These are phyloP conservation scores for Xylariaceae sp. DNA, from an alignment of 2,329 filamentous ascomycete species.

Conservation along the genomic window DNA sequence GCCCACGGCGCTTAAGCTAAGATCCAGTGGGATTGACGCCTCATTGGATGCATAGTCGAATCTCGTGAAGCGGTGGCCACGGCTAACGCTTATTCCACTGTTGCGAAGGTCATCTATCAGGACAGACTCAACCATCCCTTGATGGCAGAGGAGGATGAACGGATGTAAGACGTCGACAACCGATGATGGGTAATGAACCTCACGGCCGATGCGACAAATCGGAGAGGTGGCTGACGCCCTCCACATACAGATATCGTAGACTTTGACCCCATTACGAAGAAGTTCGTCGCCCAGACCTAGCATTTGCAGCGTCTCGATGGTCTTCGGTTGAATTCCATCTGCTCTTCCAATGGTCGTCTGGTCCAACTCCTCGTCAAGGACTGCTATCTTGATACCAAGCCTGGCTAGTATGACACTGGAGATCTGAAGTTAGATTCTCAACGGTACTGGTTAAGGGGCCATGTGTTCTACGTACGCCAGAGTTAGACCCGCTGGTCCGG, in stretches of 20 bases:
- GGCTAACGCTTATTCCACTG: constrained; percentile 66
- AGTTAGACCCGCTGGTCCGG: constrained; percentile 64
- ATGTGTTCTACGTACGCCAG: constrained; percentile 47
- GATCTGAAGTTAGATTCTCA: constrained; percentile 21
- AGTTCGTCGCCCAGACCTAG: constrained; percentile 74
- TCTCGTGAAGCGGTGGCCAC: constrained; percentile 69
- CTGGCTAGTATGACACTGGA: constrained; percentile 59
- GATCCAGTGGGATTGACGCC: constrained; percentile 38
- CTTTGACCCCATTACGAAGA: constrained; percentile 69
- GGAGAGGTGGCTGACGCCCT: constrained; percentile 57
- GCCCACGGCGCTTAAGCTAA: constrained; percentile 48
- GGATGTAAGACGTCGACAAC: constrained; percentile 61
- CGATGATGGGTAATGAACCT: constrained; percentile 70
- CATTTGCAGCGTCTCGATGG: constrained; percentile 77
- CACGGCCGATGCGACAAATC: constrained; percentile 67
- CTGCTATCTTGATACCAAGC: constrained; percentile 68
- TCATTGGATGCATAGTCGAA: constrained; percentile 54
- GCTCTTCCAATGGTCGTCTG: constrained; percentile 69
- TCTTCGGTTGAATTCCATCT: constrained; percentile 79
- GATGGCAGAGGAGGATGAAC: constrained; percentile 68
- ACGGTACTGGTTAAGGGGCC: not conserved
- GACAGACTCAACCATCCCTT: constrained; percentile 76
- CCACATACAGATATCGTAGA: constrained; percentile 81
- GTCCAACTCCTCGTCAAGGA: constrained; percentile 73
- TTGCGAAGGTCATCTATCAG: constrained; percentile 73